Conservation (phyloP, 2,329 filamentous ascomycete genomes). For the Biscogniauxia sp. region DNA sequence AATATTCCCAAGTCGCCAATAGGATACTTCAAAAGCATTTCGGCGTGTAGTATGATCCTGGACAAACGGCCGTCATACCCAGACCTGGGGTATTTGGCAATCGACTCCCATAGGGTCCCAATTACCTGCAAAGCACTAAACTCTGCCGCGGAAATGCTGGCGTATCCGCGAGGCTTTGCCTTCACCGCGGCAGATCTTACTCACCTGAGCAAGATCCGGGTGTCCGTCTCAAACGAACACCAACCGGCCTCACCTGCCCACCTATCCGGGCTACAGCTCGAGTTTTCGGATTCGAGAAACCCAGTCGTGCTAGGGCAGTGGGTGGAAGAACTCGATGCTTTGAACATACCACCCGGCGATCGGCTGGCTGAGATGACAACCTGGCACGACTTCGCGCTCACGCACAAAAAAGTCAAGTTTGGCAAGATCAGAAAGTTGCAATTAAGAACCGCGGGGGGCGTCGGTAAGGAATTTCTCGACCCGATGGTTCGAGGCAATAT, state of each 20-base stretch:
- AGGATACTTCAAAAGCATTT: slow-evolving; percentile 12
- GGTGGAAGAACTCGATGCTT: slow-evolving; percentile 11
- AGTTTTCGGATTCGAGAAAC: slow-evolving; percentile 14
- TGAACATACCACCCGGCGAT: slow-evolving; percentile 16
- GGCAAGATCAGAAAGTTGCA: slow-evolving; percentile 14
- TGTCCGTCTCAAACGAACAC: slow-evolving; percentile 11
- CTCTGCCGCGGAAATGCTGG: slow-evolving; percentile 4
- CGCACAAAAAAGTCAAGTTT: slow-evolving; percentile 15
- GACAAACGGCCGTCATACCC: not conserved
- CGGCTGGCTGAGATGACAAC: slow-evolving; percentile 15
- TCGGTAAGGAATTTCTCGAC: slow-evolving; percentile 9
- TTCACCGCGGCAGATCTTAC: slow-evolving; percentile 15
- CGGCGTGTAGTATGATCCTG: slow-evolving; percentile 1
- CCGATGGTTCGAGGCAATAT: slow-evolving; percentile 10
- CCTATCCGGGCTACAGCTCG: slow-evolving; percentile 21
- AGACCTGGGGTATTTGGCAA: not conserved
- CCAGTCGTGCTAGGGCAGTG: slow-evolving; percentile 22
- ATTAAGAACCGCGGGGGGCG: slow-evolving; percentile 13
- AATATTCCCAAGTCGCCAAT: slow-evolving; percentile 3
- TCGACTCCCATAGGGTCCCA: slow-evolving; percentile 7
- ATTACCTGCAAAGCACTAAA: slow-evolving; percentile 5
- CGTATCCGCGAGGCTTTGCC: slow-evolving; percentile 12
- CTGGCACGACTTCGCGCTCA: slow-evolving; percentile 18
- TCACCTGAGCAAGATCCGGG: slow-evolving; percentile 13
- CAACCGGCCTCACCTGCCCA: not conserved